These are phyloP conservation scores for Hura crepitans DNA, from an alignment of 441 rosid species.

Conservation along the genomic window DNA sequence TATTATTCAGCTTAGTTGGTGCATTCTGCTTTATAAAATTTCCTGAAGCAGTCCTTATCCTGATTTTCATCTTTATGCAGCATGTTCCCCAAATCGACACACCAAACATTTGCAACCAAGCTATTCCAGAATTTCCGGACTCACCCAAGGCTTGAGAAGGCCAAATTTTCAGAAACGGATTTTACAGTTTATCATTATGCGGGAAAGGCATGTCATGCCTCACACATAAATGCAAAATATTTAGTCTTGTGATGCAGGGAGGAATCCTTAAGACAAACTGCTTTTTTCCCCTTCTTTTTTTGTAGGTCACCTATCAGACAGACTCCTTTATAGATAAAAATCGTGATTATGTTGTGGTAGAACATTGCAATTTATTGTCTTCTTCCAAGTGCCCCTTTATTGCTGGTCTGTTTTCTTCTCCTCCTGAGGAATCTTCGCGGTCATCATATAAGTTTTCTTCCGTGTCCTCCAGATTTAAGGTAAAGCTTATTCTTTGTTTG, in stretches of 20 bases:
- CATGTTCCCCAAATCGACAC: conserved; percentile 95
- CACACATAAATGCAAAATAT: conserved; percentile 12
- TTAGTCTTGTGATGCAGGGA: conserved; percentile 20
- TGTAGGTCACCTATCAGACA: conserved; percentile 85
- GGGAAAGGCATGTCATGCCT: conserved; percentile 71
- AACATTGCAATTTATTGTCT: conserved; percentile 83
- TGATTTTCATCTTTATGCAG: conserved; percentile 55
- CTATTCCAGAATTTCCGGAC: conserved; percentile 65
- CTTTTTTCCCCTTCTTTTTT: conserved; percentile 20
- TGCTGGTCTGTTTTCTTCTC: conserved; percentile 67
- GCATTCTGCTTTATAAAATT: conserved; percentile 30
- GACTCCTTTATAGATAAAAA: conserved; percentile 85
- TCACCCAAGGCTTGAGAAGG: conserved; percentile 76
- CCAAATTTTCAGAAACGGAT: conserved; percentile 96
- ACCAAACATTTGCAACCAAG: conserved; percentile 77
- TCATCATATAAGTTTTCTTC: conserved; percentile 97
- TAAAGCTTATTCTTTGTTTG: conserved; percentile 22
- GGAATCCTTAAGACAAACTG: conserved; percentile 24
- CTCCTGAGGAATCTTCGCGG: conserved; percentile 64
- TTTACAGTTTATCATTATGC: conserved; percentile 90
- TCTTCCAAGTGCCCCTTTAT: conserved; percentile 81
- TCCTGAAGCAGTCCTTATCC: conserved; percentile 38
- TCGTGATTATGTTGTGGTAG: conserved; percentile 92
- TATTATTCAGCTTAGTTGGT: conserved; percentile 38
- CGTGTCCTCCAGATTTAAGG: conserved; percentile 92